Conservation (phyloP, 257 asterid species). For the Prunella vulgaris region DNA sequence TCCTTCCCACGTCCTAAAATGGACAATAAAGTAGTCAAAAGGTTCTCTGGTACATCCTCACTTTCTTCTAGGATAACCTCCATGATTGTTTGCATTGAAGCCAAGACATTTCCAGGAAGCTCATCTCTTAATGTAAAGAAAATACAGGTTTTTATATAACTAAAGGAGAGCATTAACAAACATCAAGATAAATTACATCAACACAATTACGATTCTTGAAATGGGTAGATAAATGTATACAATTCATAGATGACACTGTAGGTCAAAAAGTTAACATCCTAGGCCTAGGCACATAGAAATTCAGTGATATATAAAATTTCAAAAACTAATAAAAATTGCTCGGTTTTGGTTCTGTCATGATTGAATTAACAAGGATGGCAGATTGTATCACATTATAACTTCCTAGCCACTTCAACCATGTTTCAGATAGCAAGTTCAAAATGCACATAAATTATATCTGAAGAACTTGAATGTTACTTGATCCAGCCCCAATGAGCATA, state of each 20-base stretch:
- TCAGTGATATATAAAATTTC: background rate
- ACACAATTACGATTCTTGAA: background rate
- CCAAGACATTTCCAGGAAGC: conserved; percentile 67
- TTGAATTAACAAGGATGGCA: background rate
- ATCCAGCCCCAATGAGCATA: conserved; percentile 4
- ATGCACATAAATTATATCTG: background rate
- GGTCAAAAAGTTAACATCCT: background rate
- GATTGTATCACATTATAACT: conserved; percentile 1
- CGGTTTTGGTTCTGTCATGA: background rate
- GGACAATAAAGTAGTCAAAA: conserved; percentile 56
- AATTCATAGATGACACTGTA: conserved; percentile 13
- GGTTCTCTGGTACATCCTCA: conserved; percentile 74
- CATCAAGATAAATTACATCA: background rate
- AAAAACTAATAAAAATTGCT: background rate
- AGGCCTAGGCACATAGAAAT: background rate
- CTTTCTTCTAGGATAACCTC: conserved; percentile 80
- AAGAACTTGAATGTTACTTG: background rate
- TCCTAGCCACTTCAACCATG: conserved; percentile 1
- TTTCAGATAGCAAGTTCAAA: conserved; percentile 5
- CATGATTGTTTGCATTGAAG: conserved; percentile 91
- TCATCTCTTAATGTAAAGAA: conserved; percentile 47
- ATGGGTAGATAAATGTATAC: background rate
- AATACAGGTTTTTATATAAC: conserved; percentile 12
- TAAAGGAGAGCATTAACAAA: background rate
- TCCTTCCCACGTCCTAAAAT: conserved; percentile 54